Evolutionary conservation across 371 early-diverging fungal genomes (phyloP), one percentile per base, ranked within the genome.

Genomic region (Zychaea mexicana): DNA sequence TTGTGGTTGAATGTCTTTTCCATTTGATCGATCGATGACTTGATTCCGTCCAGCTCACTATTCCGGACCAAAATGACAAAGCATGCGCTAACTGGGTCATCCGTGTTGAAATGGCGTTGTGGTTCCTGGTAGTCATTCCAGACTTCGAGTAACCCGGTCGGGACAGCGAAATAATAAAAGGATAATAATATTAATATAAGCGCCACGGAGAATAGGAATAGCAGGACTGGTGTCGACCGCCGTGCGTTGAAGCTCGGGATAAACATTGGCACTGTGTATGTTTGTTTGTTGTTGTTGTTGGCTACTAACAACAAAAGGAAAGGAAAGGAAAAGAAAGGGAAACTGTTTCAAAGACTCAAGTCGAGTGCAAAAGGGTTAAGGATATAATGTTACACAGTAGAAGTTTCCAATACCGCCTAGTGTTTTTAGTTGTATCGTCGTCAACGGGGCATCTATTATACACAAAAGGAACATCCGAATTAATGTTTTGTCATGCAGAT

Each of bases 1-100:
- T 82, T 75, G 60, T 72, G 81, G 68, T 96, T 96, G 77, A 95
- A 95, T 17, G 86, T 75, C 52, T 89, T 87, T 70, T 96, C 94
- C 31, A 95, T 78, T 69, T 88, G 82, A 17, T 71, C 78, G 68
- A 97, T 81, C 1, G 94, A 81, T n/a, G 60, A 61, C 26, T 72
- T 68, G 63, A 95, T 84, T 8, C 79, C 86, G n/a, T 82, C 56
- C 30, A 92, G 70, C 56, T 98, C 97, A 8, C 66, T 64, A 69
- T 98, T 94, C 27, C 96, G 77, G 0, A 77, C 82, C 0, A 87
- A 55, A 39, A 85, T 76, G 9, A 87, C 82, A 74, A 91, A 87
- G 2, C 81, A 85, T 0, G 88, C 92, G 58, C 77, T 65, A 12
- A 49, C 49, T 0, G 49, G 49, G 6, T 49, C 49, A 49, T 49